phyloP scores from a whole-genome alignment of 2,329 filamentous ascomycete species.

The Xylaria sp. region DNA sequence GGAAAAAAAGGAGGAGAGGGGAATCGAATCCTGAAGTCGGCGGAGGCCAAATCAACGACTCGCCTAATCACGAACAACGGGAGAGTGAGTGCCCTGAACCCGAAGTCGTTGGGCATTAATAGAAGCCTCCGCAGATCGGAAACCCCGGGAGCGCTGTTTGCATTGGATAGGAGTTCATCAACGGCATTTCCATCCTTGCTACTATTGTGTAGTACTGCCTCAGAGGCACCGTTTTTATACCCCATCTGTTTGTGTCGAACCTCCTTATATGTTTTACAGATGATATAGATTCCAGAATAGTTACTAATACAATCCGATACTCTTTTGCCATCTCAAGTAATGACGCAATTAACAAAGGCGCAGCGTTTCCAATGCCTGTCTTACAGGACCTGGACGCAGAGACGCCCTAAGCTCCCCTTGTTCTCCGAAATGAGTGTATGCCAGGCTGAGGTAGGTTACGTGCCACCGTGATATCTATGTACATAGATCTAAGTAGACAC shows the following conservation, averaged over 20 bases:
- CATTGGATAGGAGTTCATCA: constrained; percentile 48
- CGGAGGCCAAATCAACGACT: constrained; percentile 28
- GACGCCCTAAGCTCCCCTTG: neutral
- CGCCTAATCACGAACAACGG: constrained; percentile 16
- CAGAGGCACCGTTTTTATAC: constrained; percentile 29
- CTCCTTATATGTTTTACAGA: constrained; percentile 13
- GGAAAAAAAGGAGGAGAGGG: constrained; percentile 45
- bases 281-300: constrained; percentile 30
- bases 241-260: constrained; percentile 26
- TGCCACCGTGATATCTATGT: constrained; percentile 1
- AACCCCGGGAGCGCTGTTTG: constrained; percentile 32
- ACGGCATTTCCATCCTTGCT: constrained; percentile 34
- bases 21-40: constrained; percentile 45
- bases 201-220: constrained; percentile 10
- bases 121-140: constrained; percentile 5
- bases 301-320: constrained; percentile 26
- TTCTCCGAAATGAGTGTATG: neutral
- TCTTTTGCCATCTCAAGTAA: neutral
- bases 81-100: constrained; percentile 13
- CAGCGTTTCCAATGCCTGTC: neutral
- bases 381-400: neutral
- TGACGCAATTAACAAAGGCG: neutral
- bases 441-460: neutral
- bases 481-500: neutral
- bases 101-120: constrained; percentile 7